A percentile compares a stretch with the other conserved stretches of the same genome.
phyloP scores from a whole-genome alignment of 768 basidiomycete genomes.

The Tulasnella sp. region DNA sequence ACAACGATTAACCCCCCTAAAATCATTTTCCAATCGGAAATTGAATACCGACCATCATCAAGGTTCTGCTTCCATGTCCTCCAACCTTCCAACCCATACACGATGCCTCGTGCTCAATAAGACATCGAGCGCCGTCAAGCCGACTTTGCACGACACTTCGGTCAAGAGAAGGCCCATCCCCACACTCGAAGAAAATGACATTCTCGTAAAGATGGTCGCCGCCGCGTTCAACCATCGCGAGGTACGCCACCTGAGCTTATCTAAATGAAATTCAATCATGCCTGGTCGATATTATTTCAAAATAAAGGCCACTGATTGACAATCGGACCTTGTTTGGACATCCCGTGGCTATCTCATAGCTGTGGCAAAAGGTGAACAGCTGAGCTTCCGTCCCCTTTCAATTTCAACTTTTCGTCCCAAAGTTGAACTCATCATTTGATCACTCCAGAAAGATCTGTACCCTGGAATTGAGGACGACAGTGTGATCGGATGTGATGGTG shows the following conservation, averaged over 20 bases:
- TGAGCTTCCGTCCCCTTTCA: no score
- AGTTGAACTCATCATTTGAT: no score
- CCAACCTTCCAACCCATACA: background rate
- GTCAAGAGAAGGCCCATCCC: constrained; percentile 43
- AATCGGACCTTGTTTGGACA: background rate
- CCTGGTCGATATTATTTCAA: background rate
- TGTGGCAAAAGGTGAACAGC: constrained; percentile 46
- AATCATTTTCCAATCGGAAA: background rate
- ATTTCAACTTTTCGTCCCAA: no score
- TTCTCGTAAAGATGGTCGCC: constrained; percentile 57
- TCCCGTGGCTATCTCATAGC: constrained; percentile 29
- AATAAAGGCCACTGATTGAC: background rate
- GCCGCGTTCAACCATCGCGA: constrained; percentile 72
- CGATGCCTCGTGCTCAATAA: constrained; percentile 8
- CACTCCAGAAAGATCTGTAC: constrained; percentile 47
- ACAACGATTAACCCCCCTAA: background rate
- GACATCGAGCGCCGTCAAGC: background rate
- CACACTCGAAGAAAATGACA: constrained; percentile 40
- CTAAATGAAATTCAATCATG: background rate
- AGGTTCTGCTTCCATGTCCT: background rate
- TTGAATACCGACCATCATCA: background rate
- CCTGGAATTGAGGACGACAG: constrained; percentile 49
- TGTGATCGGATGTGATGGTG: constrained; percentile 62
- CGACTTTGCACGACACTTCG: constrained; percentile 33
- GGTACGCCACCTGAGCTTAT: constrained; percentile 23